Evolutionary conservation across 1,139 yeast species (phyloP).

Genomic region (Arxiozyma telluris): DNA sequence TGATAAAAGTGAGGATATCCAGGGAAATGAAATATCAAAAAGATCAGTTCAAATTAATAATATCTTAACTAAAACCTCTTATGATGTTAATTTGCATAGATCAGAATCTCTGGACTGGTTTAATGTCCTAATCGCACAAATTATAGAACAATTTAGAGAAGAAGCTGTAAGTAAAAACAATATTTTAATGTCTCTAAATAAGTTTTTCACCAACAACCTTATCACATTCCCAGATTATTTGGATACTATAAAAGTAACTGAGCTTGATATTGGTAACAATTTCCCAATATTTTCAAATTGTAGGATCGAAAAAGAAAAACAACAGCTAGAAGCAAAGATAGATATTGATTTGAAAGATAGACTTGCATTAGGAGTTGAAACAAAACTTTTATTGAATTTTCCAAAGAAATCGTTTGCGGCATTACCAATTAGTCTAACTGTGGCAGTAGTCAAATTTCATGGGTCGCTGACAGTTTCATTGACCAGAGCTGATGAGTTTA

Average conservation of each 20-base stretch:
- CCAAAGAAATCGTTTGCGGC: conserved; percentile 83
- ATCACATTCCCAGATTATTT: conserved; percentile 62
- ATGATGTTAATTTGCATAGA: conserved; percentile 77
- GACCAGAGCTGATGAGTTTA: conserved; percentile 35
- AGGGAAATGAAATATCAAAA: conserved; percentile 27
- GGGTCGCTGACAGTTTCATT: conserved; percentile 79
- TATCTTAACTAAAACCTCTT: conserved; percentile 82
- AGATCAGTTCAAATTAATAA: conserved; percentile 32
- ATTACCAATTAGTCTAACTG: conserved; percentile 72
- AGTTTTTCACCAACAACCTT: conserved; percentile 34
- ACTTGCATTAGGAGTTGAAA: conserved; percentile 80
- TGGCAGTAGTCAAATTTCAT: conserved; percentile 85
- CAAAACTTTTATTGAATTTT: conserved; percentile 69
- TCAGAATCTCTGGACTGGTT: conserved; percentile 96
- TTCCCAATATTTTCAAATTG: conserved; percentile 94
- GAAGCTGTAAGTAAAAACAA: conserved; percentile 83
- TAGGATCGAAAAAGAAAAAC: conserved; percentile 53
- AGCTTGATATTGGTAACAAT: conserved; percentile 88
- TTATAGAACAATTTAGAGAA: conserved; percentile 72
- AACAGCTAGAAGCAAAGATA: conserved; percentile 74
- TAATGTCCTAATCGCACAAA: conserved; percentile 86
- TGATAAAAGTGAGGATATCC: conserved; percentile 6
- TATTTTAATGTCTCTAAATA: conserved; percentile 66
- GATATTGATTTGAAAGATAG: conserved; percentile 91
- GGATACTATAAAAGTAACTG: conserved; percentile 71